A percentile compares a stretch with the other conserved stretches of the same genome.
Evolutionary conservation across 139 green algal genomes (phyloP).

Genomic region (Coccomyxa sp.): DNA sequence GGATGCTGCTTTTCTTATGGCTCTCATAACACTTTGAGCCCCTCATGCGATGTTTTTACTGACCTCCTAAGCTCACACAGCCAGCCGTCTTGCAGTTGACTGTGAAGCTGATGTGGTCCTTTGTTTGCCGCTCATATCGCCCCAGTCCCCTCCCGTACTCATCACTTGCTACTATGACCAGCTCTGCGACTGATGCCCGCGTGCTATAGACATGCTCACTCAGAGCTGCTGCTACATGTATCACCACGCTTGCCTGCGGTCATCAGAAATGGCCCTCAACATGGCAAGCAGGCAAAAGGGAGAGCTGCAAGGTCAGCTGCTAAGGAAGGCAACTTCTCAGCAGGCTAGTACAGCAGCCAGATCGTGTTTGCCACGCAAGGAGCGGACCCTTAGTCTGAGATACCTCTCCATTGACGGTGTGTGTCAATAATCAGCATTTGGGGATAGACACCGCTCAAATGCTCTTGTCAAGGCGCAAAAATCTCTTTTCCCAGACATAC

Average conservation of each 20-base stretch:
- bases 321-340: neutral
- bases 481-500: neutral
- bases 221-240: slow-evolving; percentile 1
- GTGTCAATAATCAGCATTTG: neutral
- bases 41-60: no score
- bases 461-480: neutral
- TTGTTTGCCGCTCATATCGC: neutral
- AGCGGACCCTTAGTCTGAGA: neutral
- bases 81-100: neutral
- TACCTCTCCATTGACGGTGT: no score
- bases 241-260: slow-evolving; percentile 8
- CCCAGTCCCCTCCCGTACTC: neutral
- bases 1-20: no score
- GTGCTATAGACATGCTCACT: slow-evolving; percentile 13
- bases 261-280: neutral
- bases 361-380: neutral
- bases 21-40: no score
- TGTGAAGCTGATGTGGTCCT: neutral
- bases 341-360: neutral
- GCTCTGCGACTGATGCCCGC: slow-evolving; percentile 1
- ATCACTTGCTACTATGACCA: neutral
- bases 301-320: neutral
- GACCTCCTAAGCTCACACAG: no score
- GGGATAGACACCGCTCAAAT: neutral
- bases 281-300: neutral